Evolutionary conservation across 2,329 filamentous ascomycete species (phyloP).

Genomic region (Fusarium sp.): DNA sequence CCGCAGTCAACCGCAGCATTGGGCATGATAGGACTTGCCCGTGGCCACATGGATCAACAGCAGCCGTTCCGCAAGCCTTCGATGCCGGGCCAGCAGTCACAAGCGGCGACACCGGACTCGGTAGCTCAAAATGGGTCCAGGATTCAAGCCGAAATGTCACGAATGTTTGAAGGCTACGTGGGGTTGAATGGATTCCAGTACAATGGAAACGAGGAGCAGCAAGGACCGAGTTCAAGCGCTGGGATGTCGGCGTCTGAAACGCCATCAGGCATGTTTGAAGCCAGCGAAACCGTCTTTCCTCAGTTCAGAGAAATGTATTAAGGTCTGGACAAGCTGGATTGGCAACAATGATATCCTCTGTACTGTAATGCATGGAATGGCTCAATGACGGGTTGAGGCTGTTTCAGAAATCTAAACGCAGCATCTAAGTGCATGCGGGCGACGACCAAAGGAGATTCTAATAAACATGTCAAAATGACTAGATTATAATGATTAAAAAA

Average conservation of each 20-base stretch:
- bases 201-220: constrained; percentile 48
- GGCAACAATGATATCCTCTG: constrained; percentile 22
- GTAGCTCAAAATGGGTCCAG: constrained; percentile 62
- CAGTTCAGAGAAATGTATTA: constrained; percentile 59
- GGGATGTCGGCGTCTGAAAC: constrained; percentile 46
- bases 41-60: constrained; percentile 53
- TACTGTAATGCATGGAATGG: background rate
- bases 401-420: background rate
- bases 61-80: constrained; percentile 50
- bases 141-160: constrained; percentile 70
- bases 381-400: background rate
- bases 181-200: constrained; percentile 55
- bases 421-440: background rate
- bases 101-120: constrained; percentile 40
- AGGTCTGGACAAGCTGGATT: background rate
- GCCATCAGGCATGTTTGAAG: constrained; percentile 41
- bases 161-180: constrained; percentile 60
- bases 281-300: constrained; percentile 55
- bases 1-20: constrained; percentile 67
- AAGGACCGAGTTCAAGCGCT: constrained; percentile 39
- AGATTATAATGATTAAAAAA: too few relatives aligned
- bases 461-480: too few relatives aligned
- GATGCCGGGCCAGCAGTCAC: constrained; percentile 47
- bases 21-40: constrained; percentile 70
- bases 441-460: background rate